phyloP scores from a whole-genome alignment of 257 asterid species.

The Primulina eburnea region DNA sequence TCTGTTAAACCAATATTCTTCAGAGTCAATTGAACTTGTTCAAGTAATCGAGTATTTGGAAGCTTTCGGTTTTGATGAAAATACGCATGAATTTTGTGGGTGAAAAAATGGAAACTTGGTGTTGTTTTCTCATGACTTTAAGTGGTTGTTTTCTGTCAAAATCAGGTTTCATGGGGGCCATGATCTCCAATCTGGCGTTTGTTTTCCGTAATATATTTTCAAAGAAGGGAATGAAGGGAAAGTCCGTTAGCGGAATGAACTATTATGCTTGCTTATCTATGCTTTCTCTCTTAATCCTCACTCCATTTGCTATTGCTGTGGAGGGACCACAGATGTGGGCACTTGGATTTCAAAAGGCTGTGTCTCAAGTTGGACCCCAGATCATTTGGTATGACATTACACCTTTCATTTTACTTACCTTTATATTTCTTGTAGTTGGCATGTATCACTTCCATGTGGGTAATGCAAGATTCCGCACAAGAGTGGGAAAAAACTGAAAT shows the following conservation, averaged over 20 bases:
- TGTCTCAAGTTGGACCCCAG: conserved; percentile 79
- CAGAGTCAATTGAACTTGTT: conserved; percentile 21
- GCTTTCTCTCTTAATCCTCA: conserved; percentile 71
- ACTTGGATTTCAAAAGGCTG: conserved; percentile 59
- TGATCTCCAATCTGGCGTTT: conserved; percentile 66
- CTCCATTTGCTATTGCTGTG: conserved; percentile 94
- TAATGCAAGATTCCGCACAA: not conserved
- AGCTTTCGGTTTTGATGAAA: not conserved
- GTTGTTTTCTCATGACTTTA: conserved; percentile 14
- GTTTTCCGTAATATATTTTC: conserved; percentile 64
- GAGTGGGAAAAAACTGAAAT: not conserved
- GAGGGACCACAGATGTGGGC: conserved; percentile 98
- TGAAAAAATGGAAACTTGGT: not conserved
- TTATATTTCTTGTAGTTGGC: conserved; percentile 19
- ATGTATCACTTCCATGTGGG: not conserved
- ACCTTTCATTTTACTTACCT: conserved; percentile 14
- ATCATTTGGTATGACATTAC: conserved; percentile 60
- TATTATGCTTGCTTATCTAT: conserved; percentile 92
- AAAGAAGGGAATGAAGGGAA: conserved; percentile 86
- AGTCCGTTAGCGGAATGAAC: conserved; percentile 95
- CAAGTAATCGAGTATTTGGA: not conserved
- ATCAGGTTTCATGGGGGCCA: conserved; percentile 68
- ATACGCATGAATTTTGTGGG: conserved; percentile 15
- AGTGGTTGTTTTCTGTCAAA: conserved; percentile 40
- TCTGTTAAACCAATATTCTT: not conserved